Percentiles rank a stretch among this genome's conserved stretches.
phyloP scores from a whole-genome alignment of 768 basidiomycete species.

The Tulasnella sp. region DNA sequence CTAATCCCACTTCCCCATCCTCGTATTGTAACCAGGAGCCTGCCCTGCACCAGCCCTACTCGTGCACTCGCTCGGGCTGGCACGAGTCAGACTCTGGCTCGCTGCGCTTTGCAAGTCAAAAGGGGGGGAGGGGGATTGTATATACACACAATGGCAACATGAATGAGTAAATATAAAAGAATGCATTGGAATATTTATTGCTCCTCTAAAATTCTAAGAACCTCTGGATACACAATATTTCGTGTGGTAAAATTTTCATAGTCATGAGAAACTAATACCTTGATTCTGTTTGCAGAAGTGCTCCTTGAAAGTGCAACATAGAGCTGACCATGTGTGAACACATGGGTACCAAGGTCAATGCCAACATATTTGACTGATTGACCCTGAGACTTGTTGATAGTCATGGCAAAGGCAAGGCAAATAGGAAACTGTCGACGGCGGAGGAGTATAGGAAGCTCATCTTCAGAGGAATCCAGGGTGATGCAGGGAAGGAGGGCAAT shows the following conservation, averaged over 20 bases:
- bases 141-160: no score
- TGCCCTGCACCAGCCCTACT: no score
- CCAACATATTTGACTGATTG: slow-evolving; percentile 41
- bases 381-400: slow-evolving; percentile 46
- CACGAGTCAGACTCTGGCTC: no score
- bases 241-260: slow-evolving; percentile 18
- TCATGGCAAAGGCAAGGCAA: slow-evolving; percentile 40
- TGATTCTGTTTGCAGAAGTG: slow-evolving; percentile 30
- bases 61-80: no score
- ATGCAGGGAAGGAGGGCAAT: slow-evolving; percentile 38
- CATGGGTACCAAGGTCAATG: slow-evolving; percentile 33
- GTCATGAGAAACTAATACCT: slow-evolving; percentile 28
- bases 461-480: slow-evolving; percentile 28
- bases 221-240: slow-evolving; percentile 33
- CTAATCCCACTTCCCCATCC: no score
- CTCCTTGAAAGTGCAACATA: slow-evolving; percentile 36
- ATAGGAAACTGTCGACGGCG: slow-evolving; percentile 37
- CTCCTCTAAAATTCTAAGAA: slow-evolving; percentile 20
- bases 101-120: no score
- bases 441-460: slow-evolving; percentile 28
- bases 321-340: slow-evolving; percentile 41
- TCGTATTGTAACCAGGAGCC: no score
- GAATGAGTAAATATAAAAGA: no score
- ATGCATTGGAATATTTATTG: neutral
- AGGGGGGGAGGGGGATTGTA: no score